Evolutionary conservation across 179 eudicot genomes (phyloP).

Genomic region (Spinacia oleracea): DNA sequence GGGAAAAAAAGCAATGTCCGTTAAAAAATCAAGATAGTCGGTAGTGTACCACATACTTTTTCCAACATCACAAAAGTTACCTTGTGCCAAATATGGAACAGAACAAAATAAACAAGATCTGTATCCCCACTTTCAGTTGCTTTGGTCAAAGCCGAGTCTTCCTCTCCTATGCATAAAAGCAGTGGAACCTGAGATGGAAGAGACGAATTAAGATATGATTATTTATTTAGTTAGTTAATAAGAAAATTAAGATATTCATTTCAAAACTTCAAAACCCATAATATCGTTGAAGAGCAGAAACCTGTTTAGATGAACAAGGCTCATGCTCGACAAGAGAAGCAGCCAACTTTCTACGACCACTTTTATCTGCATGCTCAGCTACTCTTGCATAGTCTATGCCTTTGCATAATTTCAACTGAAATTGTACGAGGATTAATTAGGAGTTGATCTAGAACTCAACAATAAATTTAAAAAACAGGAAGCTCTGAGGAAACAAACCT

Average conservation of each 20-base stretch:
- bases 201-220: neutral
- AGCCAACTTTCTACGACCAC: slow-evolving; percentile 86
- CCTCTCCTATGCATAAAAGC: slow-evolving; percentile 90
- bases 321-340: slow-evolving; percentile 94
- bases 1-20: neutral
- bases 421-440: slow-evolving; percentile 19
- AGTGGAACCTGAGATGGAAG: slow-evolving; percentile 70
- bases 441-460: slow-evolving; percentile 8
- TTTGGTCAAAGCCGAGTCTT: slow-evolving; percentile 83
- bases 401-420: slow-evolving; percentile 85
- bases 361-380: slow-evolving; percentile 97
- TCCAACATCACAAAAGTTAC: slow-evolving; percentile 34
- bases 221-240: no score
- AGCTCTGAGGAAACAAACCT: slow-evolving; percentile 44
- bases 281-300: slow-evolving; percentile 25
- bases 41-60: slow-evolving; percentile 4
- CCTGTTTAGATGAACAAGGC: slow-evolving; percentile 95
- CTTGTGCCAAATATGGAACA: slow-evolving; percentile 92
- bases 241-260: neutral
- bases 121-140: slow-evolving; percentile 97
- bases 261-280: neutral
- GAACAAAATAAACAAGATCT: slow-evolving; percentile 89
- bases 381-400: slow-evolving; percentile 97
- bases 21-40: neutral
- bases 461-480: slow-evolving; percentile 16